Percentiles rank a stretch among this genome's conserved stretches.
Evolutionary conservation across 257 asterid species (phyloP).

Genomic region (Przewalskia tangutica): DNA sequence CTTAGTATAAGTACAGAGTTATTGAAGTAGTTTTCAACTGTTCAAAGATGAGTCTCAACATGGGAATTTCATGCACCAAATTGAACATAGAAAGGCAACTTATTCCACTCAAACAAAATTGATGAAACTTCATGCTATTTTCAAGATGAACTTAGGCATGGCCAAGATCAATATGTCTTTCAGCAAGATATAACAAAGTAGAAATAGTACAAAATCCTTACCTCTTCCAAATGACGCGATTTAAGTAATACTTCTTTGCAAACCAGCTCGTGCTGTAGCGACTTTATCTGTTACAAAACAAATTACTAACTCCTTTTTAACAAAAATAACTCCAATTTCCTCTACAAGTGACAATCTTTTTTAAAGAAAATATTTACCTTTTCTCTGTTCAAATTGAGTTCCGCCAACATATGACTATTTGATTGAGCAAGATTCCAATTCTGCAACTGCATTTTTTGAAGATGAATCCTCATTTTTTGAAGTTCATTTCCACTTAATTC

Average conservation of each 20-base stretch:
- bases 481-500: constrained; percentile 70
- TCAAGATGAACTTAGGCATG: neutral
- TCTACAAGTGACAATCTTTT: neutral
- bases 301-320: neutral
- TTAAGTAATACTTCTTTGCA: constrained; percentile 72
- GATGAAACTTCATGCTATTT: neutral
- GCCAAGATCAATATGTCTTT: neutral
- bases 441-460: constrained; percentile 77
- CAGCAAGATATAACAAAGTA: neutral
- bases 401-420: constrained; percentile 68
- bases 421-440: constrained; percentile 84
- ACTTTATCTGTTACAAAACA: constrained; percentile 40
- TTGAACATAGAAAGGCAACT: neutral
- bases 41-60: neutral
- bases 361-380: constrained; percentile 37
- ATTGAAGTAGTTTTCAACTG: neutral
- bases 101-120: neutral
- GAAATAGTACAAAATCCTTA: neutral
- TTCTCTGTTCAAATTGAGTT: constrained; percentile 53
- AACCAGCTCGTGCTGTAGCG: constrained; percentile 60
- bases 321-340: neutral
- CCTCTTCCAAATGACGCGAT: constrained; percentile 30
- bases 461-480: constrained; percentile 42
- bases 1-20: neutral
- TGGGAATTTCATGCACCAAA: neutral